phyloP scores from a whole-genome alignment of 2,329 filamentous ascomycete species.

The Colletotrichum euphorbiae region DNA sequence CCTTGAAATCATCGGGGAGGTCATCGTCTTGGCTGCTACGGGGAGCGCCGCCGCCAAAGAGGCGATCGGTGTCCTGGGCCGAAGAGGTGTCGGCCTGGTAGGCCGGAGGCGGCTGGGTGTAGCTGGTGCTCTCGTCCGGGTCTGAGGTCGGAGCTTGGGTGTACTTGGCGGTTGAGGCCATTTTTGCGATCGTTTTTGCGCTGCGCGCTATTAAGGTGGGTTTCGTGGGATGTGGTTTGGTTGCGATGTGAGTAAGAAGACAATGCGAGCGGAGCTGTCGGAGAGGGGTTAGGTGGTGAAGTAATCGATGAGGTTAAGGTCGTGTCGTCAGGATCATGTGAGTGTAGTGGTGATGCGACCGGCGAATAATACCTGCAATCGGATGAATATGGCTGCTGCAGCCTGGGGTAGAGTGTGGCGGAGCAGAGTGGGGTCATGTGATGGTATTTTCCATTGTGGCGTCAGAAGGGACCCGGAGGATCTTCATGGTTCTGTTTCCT shows the following conservation, averaged over 20 bases:
- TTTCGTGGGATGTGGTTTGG: background rate
- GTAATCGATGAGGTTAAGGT: slow-evolving; percentile 1
- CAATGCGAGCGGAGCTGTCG: background rate
- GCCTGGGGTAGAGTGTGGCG: slow-evolving; percentile 35
- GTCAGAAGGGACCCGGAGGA: background rate
- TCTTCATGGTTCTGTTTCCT: slow-evolving; percentile 4
- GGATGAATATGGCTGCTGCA: slow-evolving; percentile 5
- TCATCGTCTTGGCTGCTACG: slow-evolving; percentile 85
- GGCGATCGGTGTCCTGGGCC: slow-evolving; percentile 64
- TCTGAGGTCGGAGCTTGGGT: slow-evolving; percentile 86
- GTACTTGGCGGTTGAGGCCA: slow-evolving; percentile 86
- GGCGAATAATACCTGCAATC: background rate
- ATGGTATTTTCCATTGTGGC: background rate
- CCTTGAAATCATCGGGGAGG: slow-evolving; percentile 97
- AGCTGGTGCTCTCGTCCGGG: slow-evolving; percentile 78
- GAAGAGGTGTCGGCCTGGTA: slow-evolving; percentile 68
- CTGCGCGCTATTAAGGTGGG: background rate
- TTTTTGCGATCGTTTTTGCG: slow-evolving; percentile 49
- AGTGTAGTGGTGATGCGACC: slow-evolving; percentile 29
- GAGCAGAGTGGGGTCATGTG: slow-evolving; percentile 19
- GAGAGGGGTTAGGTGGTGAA: slow-evolving; percentile 1
- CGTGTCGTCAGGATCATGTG: slow-evolving; percentile 39
- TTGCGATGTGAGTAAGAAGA: background rate
- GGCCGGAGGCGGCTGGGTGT: slow-evolving; percentile 83
- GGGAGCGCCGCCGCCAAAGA: slow-evolving; percentile 75